Evolutionary conservation across 257 asterid species (phyloP).

Genomic region (Leonotis leonurus): DNA sequence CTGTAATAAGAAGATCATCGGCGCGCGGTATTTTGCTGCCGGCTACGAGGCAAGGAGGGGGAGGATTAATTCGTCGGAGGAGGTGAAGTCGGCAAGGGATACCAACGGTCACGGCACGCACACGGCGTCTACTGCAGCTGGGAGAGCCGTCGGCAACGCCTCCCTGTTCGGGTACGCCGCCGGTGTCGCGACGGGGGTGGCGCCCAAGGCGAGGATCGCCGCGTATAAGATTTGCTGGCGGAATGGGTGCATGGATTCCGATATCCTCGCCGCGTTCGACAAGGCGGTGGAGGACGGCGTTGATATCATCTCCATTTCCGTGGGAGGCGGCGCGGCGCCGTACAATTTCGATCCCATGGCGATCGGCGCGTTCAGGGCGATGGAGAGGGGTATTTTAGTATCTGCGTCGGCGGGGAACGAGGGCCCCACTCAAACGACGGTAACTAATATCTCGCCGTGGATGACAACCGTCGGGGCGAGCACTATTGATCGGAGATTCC

Average conservation of each 20-base stretch:
- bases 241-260: constrained; percentile 74
- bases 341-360: constrained; percentile 64
- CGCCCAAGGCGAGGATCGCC: constrained; percentile 76
- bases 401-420: constrained; percentile 87
- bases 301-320: constrained; percentile 58
- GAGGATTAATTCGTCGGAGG: constrained; percentile 20
- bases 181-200: constrained; percentile 71
- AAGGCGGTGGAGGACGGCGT: constrained; percentile 89
- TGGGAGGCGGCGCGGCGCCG: constrained; percentile 65
- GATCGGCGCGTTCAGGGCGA: constrained; percentile 73
- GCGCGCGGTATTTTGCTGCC: constrained; percentile 48
- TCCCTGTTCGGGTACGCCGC: constrained; percentile 57
- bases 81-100: constrained; percentile 55
- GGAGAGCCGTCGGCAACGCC: constrained; percentile 60
- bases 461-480: constrained; percentile 84
- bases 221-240: constrained; percentile 79
- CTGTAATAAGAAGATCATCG: constrained; percentile 66
- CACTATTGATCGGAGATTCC: constrained; percentile 72
- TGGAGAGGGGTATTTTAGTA: constrained; percentile 62
- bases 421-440: constrained; percentile 60
- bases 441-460: constrained; percentile 85
- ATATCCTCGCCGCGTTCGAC: constrained; percentile 73
- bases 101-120: constrained; percentile 83
- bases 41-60: constrained; percentile 56
- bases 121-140: constrained; percentile 88